Evolutionary conservation across 106 monocot genomes (phyloP), one percentile per base, ranked within the genome.

Genomic region (Allium cepa): DNA sequence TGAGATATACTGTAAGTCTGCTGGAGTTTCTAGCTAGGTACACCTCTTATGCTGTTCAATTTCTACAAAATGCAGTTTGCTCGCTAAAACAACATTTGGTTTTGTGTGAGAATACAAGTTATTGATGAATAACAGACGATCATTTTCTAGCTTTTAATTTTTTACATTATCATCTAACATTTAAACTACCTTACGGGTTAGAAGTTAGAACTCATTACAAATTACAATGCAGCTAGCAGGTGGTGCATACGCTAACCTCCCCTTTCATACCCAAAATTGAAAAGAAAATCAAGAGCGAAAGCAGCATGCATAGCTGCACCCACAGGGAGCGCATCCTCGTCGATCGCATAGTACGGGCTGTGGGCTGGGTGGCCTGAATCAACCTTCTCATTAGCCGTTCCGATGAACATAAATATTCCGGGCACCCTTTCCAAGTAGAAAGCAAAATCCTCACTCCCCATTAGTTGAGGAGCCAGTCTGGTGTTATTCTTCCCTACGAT

Each of bases 371-470:
- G 63, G 1, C 63, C 15, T 4, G 79, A 69, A 8, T 73, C 73
- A 7, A 56, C 18, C 27, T 14, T 58, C 64, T 79, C 79, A 36
- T 73, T 79, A 16, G 63, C 49, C 2, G 68, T 73, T 22, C 79
- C 79, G 11, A 90, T 71, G 59, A 79, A 96, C 47, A 73, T 91
- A 79, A 88, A 96, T 26, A 78, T 85, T 10, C 81, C 82, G 0
- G 91, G 88, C 11, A 86, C 57, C n/a, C 83, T 63, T 70, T 91
- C 77, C 0, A 86, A 81, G 61, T 85, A 96, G 77, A 96, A 91
- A 16, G 91, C 61, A 69, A 96, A 96, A 62, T 96, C 95, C 53
- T 96, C 95, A 6, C 81, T 76, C 11, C 95, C 95, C 95, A 96
- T 96, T 58, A 82, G 52, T 1, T 81, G 91, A 26, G 69, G 66